Base-by-base conservation (phyloP, 139 green algal genomes). In the Gonium pectorale region DNA sequence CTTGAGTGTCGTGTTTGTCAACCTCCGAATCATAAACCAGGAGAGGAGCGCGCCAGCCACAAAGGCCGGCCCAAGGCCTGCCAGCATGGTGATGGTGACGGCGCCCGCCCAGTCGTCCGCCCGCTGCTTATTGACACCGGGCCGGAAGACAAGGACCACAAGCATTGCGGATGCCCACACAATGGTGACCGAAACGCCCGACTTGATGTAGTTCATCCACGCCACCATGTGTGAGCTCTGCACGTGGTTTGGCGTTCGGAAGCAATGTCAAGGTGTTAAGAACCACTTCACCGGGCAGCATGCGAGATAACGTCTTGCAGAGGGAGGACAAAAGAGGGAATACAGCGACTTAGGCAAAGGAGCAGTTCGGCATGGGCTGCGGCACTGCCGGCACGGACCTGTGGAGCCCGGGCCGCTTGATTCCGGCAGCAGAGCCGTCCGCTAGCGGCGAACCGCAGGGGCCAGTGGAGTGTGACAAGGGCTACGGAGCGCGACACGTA, bases 51-150 rank as follows among this genome's bases (percentile, higher is more conserved):
- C 64, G 0, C 66, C 79, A 24, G 69, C 6, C 0, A 17, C 43
- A 21, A 85, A 78, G 4, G 66, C 64, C 7, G 79, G 79, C 22
- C 22, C 66, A 22, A 85, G 66, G 9, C 79, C 79, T 7, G 33
- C 64, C 41, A 78, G 37, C 64, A 85, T 78, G 9, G 31, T 21
- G 6, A 68, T 5, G 35, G 79, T 85, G 66, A 85, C 78, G 33
- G 29, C 21, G 38, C 29, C 6, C 22, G 59, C 43, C 59, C 43
- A 83, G 2, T 7, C 19, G 15, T 38, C 29, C 40, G 35, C 62
- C 37, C 51, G 35, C 5, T 52, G 8, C 9, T 60, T 24, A 35
- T 80, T 51, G 22, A 68, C 27, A 6, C 72, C 72, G 17, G 70
- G 70, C 11, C 52, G 33, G 51, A 80, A 80, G 35, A 68, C 72